These are phyloP conservation scores for Phalaenopsis equestris DNA, from an alignment of 106 monocot genomes.

Conservation along the genomic window DNA sequence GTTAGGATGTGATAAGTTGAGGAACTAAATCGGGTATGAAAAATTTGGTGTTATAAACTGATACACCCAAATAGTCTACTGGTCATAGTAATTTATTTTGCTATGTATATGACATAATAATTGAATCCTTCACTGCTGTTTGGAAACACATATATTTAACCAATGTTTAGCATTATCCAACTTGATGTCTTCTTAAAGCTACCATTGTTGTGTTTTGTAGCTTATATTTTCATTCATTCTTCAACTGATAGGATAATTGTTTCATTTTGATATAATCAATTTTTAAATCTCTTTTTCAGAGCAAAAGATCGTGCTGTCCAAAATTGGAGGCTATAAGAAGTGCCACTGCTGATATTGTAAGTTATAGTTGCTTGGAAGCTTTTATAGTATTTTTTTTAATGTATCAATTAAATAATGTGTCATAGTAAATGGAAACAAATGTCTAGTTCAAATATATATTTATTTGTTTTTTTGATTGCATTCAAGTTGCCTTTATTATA, in stretches of 20 bases:
- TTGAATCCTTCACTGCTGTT: too few species aligned
- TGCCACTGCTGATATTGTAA: slow-evolving; percentile 93
- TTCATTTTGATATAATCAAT: slow-evolving; percentile 8
- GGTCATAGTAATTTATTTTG: too few species aligned
- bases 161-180: too few species aligned
- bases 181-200: neutral
- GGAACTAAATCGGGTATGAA: too few species aligned
- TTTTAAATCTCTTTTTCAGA: slow-evolving; percentile 30
- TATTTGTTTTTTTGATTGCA: neutral
- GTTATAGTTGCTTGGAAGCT: slow-evolving; percentile 9
- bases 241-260: neutral
- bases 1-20: too few species aligned
- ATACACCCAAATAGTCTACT: too few species aligned
- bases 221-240: neutral
- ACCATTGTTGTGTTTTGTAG: neutral
- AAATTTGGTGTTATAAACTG: too few species aligned
- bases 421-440: neutral
- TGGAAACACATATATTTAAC: too few species aligned
- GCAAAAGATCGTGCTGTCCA: slow-evolving; percentile 72
- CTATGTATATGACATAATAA: too few species aligned
- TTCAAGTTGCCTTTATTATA: neutral
- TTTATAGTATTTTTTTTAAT: neutral
- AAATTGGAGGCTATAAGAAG: slow-evolving; percentile 87
- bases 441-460: neutral
- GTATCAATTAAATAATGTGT: neutral